Percentiles rank a stretch among this genome's conserved stretches.
phyloP scores from a whole-genome alignment of 257 asterid species.

The Capsicum baccatum region DNA sequence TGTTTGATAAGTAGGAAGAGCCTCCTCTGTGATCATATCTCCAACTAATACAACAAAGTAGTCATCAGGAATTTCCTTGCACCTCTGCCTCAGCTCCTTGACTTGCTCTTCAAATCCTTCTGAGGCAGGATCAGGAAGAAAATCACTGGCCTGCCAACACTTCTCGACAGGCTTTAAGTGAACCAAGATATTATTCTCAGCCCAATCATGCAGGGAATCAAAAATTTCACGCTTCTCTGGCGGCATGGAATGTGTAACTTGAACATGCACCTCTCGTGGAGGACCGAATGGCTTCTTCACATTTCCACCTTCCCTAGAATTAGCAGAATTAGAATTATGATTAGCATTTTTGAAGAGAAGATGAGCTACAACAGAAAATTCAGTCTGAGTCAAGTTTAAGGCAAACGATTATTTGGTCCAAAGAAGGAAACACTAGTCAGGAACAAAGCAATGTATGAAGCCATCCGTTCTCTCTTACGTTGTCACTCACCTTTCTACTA shows the following conservation, averaged over 20 bases:
- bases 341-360: constrained; percentile 12
- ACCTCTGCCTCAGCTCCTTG: constrained; percentile 70
- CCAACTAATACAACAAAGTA: constrained; percentile 73
- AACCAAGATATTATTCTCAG: constrained; percentile 58
- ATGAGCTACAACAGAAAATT: not conserved
- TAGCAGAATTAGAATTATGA: not conserved
- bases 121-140: constrained; percentile 70
- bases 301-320: constrained; percentile 51
- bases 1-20: constrained; percentile 84
- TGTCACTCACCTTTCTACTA: constrained; percentile 2
- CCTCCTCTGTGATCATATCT: constrained; percentile 81
- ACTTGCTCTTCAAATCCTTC: constrained; percentile 81
- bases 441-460: not conserved
- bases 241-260: constrained; percentile 72
- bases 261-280: constrained; percentile 67
- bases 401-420: not conserved
- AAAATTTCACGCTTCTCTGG: constrained; percentile 70
- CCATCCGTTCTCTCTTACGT: not conserved
- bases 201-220: constrained; percentile 65
- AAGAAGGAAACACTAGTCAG: not conserved
- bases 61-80: constrained; percentile 73
- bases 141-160: constrained; percentile 75
- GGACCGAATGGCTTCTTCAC: constrained; percentile 60
- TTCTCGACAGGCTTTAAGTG: constrained; percentile 72
- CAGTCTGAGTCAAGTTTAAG: not conserved